These are phyloP conservation scores for Pseudozyma flocculosa DNA, from an alignment of 1,284 basidiomycete species.

Conservation along the genomic window DNA sequence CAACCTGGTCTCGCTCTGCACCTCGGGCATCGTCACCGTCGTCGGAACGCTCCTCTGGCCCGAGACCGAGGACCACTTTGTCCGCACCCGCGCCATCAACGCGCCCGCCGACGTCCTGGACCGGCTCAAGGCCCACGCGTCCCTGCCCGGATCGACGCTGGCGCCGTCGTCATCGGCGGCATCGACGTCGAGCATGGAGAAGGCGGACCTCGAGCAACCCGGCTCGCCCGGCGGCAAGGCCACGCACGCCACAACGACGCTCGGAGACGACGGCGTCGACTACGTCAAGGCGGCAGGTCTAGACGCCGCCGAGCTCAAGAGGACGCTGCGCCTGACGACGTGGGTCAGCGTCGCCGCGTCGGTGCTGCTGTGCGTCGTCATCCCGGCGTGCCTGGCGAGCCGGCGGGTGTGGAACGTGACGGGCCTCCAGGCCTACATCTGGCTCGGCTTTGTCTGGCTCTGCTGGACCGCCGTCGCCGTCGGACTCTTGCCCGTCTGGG, in stretches of 20 bases:
- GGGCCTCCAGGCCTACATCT: slow-evolving; percentile 51
- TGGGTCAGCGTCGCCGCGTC: slow-evolving; percentile 33
- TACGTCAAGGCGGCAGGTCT: slow-evolving; percentile 30
- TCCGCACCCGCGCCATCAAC: slow-evolving; percentile 49
- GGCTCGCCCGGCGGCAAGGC: slow-evolving; percentile 13
- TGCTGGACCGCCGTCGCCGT: slow-evolving; percentile 69
- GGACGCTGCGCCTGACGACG: slow-evolving; percentile 22
- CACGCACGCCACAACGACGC: neutral
- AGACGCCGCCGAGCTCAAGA: slow-evolving; percentile 34
- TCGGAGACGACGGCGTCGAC: slow-evolving; percentile 4
- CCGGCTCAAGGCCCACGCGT: slow-evolving; percentile 10
- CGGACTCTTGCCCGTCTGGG: slow-evolving; percentile 80
- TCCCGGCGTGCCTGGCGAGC: slow-evolving; percentile 43
- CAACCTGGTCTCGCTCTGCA: slow-evolving; percentile 79
- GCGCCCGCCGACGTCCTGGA: slow-evolving; percentile 36
- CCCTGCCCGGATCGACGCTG: too few relatives aligned
- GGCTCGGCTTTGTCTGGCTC: slow-evolving; percentile 73
- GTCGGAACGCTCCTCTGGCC: slow-evolving; percentile 54
- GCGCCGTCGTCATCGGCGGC: neutral
- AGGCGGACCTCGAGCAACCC: slow-evolving; percentile 3
- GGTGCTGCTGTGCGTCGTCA: slow-evolving; percentile 39
- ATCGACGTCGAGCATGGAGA: slow-evolving; percentile 12
- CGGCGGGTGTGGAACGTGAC: slow-evolving; percentile 38
- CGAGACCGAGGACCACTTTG: slow-evolving; percentile 49
- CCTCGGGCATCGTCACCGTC: slow-evolving; percentile 75